Percentiles rank a stretch among this genome's conserved stretches.
Evolutionary conservation across 1,284 basidiomycete genomes (phyloP).

Genomic region (Malassezia cuniculi): DNA sequence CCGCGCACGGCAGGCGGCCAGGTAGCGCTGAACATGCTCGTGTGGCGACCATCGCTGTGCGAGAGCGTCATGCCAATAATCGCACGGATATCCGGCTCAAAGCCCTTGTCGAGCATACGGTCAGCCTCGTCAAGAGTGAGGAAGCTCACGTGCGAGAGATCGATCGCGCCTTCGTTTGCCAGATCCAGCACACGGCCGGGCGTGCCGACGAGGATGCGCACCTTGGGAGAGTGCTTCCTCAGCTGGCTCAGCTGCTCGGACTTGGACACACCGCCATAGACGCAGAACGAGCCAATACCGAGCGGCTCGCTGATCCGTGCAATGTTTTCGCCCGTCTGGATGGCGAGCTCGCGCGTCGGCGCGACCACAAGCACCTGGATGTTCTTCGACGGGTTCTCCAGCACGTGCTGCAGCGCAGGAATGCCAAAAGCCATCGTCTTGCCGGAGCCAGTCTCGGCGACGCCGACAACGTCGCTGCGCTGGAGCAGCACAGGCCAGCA

Average conservation of each 20-base stretch:
- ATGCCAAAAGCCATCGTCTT: conserved; percentile 96
- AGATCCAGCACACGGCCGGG: conserved; percentile 86
- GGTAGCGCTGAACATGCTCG: conserved; percentile 68
- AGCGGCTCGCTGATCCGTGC: conserved; percentile 63
- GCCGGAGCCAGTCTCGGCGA: conserved; percentile 81
- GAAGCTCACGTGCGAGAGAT: conserved; percentile 59
- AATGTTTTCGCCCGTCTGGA: conserved; percentile 83
- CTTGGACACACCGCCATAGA: conserved; percentile 87
- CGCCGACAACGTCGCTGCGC: conserved; percentile 79
- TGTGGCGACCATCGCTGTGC: conserved; percentile 42
- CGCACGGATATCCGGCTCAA: conserved; percentile 90
- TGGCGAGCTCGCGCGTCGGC: conserved; percentile 83
- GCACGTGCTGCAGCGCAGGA: conserved; percentile 59
- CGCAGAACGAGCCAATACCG: conserved; percentile 65
- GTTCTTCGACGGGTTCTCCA: conserved; percentile 8
- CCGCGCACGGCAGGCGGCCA: conserved; percentile 94
- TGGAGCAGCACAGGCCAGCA: conserved; percentile 80
- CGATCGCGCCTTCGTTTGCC: conserved; percentile 69
- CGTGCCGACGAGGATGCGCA: conserved; percentile 75
- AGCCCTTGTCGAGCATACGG: conserved; percentile 94
- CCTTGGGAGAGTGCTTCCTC: conserved; percentile 49
- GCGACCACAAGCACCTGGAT: conserved; percentile 74
- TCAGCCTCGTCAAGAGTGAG: conserved; percentile 95
- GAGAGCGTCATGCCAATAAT: conserved; percentile 70
- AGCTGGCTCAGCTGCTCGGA: conserved; percentile 59